Conservation (phyloP, 768 basidiomycete species). For the Hirschioporus abietinus region DNA sequence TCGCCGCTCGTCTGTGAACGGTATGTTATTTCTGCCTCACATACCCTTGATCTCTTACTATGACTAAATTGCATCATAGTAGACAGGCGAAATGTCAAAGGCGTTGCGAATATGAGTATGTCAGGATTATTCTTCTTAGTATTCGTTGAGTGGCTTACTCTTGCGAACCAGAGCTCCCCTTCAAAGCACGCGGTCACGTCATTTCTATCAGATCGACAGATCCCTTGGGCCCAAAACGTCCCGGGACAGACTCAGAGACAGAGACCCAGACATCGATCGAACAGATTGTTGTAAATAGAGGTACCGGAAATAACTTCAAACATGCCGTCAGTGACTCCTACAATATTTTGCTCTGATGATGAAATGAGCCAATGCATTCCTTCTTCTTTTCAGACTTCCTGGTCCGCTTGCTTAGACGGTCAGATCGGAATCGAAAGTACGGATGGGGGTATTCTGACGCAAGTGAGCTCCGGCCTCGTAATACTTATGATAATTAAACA, state of each 20-base stretch:
- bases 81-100: background rate
- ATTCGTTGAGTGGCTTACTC: background rate
- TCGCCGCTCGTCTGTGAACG: background rate
- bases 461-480: conserved; percentile 10
- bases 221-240: background rate
- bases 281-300: background rate
- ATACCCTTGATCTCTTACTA: background rate
- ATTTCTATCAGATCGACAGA: background rate
- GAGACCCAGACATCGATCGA: background rate
- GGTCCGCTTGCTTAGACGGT: conserved; percentile 20
- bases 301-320: background rate
- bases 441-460: conserved; percentile 17
- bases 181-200: background rate
- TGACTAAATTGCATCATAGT: background rate
- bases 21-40: background rate
- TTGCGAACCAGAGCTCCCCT: background rate
- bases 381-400: conserved; percentile 14
- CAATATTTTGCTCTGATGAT: background rate
- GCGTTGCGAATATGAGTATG: background rate
- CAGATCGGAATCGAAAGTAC: conserved; percentile 14
- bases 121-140: background rate
- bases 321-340: background rate
- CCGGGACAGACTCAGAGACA: background rate
- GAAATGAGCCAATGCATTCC: background rate
- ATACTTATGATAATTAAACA: background rate